Evolutionary conservation across 345 rosid species (phyloP), one percentile per base, ranked within the genome.

Genomic region (Dimocarpus longan): DNA sequence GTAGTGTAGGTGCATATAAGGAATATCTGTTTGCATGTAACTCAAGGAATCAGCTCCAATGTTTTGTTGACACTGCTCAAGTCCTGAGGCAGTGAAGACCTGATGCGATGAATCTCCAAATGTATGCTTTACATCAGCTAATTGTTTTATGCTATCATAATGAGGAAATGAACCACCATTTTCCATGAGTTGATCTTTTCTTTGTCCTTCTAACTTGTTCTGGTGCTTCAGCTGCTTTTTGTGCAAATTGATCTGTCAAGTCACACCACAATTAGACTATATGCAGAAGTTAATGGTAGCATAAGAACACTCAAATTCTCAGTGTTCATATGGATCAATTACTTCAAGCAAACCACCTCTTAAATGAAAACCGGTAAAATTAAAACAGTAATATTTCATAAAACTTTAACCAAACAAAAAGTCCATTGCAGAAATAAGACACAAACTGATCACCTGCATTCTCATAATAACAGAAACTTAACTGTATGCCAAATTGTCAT

Each of bases 91-190:
- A 78, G 85, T 69, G 66, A 78, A 76, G 75, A 74, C 77, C 79
- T 83, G 86, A 54, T 12, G 46, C 50, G 84, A 64, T 48, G 87
- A 70, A 72, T 84, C 81, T 42, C 76, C 77, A 68, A 73, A 52
- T 24, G 80, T 70, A 64, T 76, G 66, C 79, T 81, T 74, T 68
- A 74, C 48, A 75, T 85, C 86, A 69, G 80, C 46, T 65, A 75
- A 79, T 79, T 85, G 86, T 73, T 85, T 85, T 48, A 75, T 68
- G 76, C 77, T 71, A 78, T 66, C 83, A 73, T 79, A 81, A 48
- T 79, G 82, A 52, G 79, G 84, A 69, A 87, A 85, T 79, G 80
- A 66, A 80, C 79, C 77, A 74, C 90, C 91, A 85, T 83, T 87
- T 73, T 82, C 89, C 5, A 79, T 69, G 70, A 52, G 76, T 67